A percentile compares a stretch with the other conserved stretches of the same genome.
These are phyloP conservation scores for Aspergillus persii DNA, from an alignment of 2,329 filamentous ascomycete species.

Conservation along the genomic window DNA sequence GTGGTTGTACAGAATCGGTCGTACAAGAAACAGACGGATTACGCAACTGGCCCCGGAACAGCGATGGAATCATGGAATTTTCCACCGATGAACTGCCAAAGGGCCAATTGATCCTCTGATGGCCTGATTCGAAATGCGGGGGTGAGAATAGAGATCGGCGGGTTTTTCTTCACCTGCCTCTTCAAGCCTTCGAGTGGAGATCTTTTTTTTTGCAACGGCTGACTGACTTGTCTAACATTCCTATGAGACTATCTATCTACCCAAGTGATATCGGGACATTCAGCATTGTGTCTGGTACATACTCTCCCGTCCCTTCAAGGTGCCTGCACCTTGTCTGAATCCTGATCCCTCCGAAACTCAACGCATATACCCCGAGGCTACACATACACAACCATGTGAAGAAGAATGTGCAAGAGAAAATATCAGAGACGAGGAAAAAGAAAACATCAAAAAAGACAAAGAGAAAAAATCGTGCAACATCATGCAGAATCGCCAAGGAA, in stretches of 20 bases:
- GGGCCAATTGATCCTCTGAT: neutral
- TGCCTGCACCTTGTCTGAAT: neutral
- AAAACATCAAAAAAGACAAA: neutral
- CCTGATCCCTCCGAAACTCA: neutral
- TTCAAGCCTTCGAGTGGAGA: neutral
- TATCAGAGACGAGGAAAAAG: neutral
- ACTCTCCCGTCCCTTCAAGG: neutral
- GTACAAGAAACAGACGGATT: neutral
- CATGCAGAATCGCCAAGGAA: neutral
- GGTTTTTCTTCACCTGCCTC: neutral
- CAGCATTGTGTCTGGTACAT: neutral
- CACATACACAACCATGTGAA: neutral
- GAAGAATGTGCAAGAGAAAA: neutral
- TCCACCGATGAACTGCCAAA: neutral
- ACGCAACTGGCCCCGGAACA: neutral
- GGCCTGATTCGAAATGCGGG: neutral
- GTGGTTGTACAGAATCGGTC: neutral
- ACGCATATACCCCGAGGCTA: neutral
- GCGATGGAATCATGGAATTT: neutral
- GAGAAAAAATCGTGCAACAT: neutral
- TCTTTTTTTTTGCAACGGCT: neutral
- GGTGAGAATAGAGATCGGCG: neutral
- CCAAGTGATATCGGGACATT: neutral
- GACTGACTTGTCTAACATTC: neutral
- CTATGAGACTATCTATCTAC: neutral